Conservation (phyloP, 2,329 filamentous ascomycete species). For the Pestalotiopsis sp. region DNA sequence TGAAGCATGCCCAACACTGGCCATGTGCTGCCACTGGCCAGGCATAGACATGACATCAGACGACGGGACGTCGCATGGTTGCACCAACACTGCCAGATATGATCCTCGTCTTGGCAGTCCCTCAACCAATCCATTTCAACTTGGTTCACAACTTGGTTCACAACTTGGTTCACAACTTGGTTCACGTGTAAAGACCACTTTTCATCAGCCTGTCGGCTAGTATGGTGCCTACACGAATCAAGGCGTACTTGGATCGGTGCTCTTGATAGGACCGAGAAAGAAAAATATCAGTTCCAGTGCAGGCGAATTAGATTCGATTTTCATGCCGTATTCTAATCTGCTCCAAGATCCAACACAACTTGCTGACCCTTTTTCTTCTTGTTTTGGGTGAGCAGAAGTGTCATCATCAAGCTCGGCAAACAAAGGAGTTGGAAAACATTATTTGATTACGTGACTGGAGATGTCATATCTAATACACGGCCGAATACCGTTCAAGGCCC, state of each 20-base stretch:
- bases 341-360: too few relatives aligned
- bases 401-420: too few relatives aligned
- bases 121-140: background rate
- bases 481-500: background rate
- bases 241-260: too few relatives aligned
- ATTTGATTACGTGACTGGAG: slow-evolving; percentile 3
- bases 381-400: too few relatives aligned
- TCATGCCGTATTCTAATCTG: too few relatives aligned
- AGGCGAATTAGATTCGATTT: too few relatives aligned
- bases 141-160: background rate
- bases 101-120: background rate
- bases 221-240: too few relatives aligned
- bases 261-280: too few relatives aligned
- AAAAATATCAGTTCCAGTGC: too few relatives aligned
- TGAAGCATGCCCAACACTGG: background rate
- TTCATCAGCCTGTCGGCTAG: too few relatives aligned
- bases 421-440: background rate
- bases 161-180: background rate
- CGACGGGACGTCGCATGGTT: background rate
- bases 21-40: background rate
- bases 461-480: slow-evolving; percentile 3
- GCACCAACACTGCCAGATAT: background rate
- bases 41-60: background rate
- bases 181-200: background rate
- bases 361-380: too few relatives aligned